Conservation (phyloP, 768 basidiomycete species). For the Tulasnella sp. region DNA sequence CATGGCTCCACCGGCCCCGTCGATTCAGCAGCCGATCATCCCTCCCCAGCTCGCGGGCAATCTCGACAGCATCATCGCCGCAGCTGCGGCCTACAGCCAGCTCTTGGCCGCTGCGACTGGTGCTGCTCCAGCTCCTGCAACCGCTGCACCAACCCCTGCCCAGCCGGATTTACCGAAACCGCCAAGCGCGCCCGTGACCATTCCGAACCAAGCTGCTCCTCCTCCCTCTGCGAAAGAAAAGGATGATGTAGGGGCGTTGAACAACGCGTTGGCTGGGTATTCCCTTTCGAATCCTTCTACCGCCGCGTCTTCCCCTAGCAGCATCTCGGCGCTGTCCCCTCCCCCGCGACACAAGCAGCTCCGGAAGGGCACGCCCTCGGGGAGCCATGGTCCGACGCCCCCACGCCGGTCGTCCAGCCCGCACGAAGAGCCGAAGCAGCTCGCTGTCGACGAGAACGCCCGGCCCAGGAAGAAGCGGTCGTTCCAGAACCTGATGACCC, state of each 20-base stretch:
- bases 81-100: not conserved
- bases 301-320: not conserved
- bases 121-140: too few species aligned
- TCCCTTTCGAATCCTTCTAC: not conserved
- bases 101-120: not conserved
- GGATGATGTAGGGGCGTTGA: not conserved
- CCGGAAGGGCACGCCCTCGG: not conserved
- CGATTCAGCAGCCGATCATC: conserved; percentile 1
- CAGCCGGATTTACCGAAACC: not conserved
- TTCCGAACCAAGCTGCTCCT: not conserved
- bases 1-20: not conserved
- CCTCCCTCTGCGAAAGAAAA: not conserved
- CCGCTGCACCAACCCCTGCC: not conserved
- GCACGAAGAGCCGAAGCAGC: not conserved
- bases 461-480: not conserved
- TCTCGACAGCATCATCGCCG: not conserved
- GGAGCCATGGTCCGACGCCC: not conserved
- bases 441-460: not conserved
- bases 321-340: not conserved
- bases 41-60: not conserved
- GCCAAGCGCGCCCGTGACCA: not conserved
- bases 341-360: not conserved
- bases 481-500: not conserved
- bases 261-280: not conserved
- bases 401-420: not conserved